Base-by-base conservation (phyloP, 129 eudicot species). In the Glebionis coronaria region DNA sequence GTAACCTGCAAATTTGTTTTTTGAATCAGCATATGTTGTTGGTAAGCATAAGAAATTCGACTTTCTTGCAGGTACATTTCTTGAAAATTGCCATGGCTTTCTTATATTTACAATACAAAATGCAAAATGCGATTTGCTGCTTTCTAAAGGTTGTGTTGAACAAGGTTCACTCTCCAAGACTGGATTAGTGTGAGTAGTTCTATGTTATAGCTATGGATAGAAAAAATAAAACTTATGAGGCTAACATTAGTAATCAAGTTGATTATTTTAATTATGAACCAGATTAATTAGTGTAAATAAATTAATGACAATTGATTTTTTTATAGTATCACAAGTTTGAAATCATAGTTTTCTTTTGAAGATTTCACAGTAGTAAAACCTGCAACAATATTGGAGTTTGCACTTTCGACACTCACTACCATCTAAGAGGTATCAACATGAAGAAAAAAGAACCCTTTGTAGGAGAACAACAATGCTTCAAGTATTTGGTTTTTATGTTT, bases 171-270 rank as follows among this genome's bases (percentile, higher is more conserved):
- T 96, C 98, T 76, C 88, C 91, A 42, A 83, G 85, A 66, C 87
- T 96, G 3, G 98, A 88, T 69, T 91, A 96, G 95, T 91, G 88
- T n/a, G 96, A 91, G 78, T 95, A 91, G 82, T 83, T 91, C 4
- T 91, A 83, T 70, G 98, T 96, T 65, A 77, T 61, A 35, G 84
- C 81, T 44, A 66, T 88, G 85, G 84, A 83, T 70, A 80, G 46
- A 23, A 29, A 71, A 60, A 91, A 76, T 87, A 84, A 74, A 73
- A 63, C 87, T 51, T 92, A 92, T 25, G 98, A 92, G 73, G 83
- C 84, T 1, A 87, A 92, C 95, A 96, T 91, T 68, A 53, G 90
- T 45, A 65, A 28, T 59, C 16, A 20, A 23, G 61, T 62, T 14
- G 5, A 51, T 55, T 13, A 42, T 38, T 20, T 40, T 14, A 23